These are phyloP conservation scores for Eucalyptus cloeziana DNA, from an alignment of 345 rosid genomes.

Conservation along the genomic window DNA sequence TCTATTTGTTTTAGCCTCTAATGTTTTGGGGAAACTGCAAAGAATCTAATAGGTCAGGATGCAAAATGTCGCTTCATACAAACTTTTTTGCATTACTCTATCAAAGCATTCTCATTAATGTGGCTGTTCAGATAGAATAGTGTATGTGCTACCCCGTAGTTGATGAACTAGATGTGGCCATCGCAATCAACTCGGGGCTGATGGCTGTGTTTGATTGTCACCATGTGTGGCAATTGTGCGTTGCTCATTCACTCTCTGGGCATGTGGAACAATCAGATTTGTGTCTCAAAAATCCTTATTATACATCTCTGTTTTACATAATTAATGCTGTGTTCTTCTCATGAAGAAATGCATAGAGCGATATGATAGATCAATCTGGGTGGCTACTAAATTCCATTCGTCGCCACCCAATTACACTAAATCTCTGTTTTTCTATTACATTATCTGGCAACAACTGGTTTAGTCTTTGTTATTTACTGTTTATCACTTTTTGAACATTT, in stretches of 20 bases:
- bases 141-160: not conserved
- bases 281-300: not conserved
- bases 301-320: not conserved
- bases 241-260: not conserved
- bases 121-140: not conserved
- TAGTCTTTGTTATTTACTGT: not conserved
- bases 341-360: not conserved
- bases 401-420: not conserved
- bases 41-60: not conserved
- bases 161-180: not conserved
- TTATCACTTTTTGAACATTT: not conserved
- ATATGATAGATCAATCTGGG: not conserved
- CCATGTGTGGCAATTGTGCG: not conserved
- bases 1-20: not conserved
- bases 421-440: not conserved
- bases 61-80: not conserved
- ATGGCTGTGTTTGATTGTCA: not conserved
- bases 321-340: not conserved
- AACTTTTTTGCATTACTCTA: not conserved
- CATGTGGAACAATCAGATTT: not conserved
- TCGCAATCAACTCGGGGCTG: not conserved
- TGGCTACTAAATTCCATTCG: not conserved
- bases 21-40: not conserved
- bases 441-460: not conserved
- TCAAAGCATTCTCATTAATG: not conserved